phyloP scores from a whole-genome alignment of 2,329 filamentous ascomycete species.

The Phialocephala sp. region DNA sequence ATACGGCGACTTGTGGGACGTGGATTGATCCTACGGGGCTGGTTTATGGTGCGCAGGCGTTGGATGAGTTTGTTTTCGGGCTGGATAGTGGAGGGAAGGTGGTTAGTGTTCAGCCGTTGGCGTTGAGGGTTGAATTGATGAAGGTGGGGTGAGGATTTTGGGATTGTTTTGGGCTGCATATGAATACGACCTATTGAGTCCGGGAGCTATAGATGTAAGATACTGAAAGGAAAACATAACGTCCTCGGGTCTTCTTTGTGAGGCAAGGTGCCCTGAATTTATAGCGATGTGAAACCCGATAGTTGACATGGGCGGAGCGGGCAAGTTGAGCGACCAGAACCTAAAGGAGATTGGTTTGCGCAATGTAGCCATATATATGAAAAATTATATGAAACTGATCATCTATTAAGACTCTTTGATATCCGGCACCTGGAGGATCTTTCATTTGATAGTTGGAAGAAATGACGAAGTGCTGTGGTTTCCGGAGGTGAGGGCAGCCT shows the following conservation, averaged over 20 bases:
- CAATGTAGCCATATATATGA: too few species aligned
- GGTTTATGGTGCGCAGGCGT: slow-evolving; percentile 16
- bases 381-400: not conserved
- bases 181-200: too few species aligned
- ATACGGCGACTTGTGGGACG: slow-evolving; percentile 17
- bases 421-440: not conserved
- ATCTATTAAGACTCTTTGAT: not conserved
- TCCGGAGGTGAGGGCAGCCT: not conserved
- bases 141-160: not conserved
- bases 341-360: too few species aligned
- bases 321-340: too few species aligned
- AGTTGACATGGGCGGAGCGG: too few species aligned
- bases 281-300: too few species aligned
- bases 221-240: too few species aligned
- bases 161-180: not conserved
- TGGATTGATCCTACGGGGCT: slow-evolving; percentile 18
- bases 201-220: too few species aligned
- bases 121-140: slow-evolving; percentile 20
- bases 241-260: too few species aligned
- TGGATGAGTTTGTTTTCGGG: slow-evolving; percentile 21
- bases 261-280: too few species aligned
- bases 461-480: not conserved
- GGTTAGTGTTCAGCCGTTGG: slow-evolving; percentile 14
- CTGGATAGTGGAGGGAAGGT: slow-evolving; percentile 12
- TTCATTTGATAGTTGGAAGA: not conserved